A percentile compares a stretch with the other conserved stretches of the same genome.
These are phyloP conservation scores for Trichosporon sp. DNA, from an alignment of 1,284 basidiomycete genomes.

Conservation along the genomic window DNA sequence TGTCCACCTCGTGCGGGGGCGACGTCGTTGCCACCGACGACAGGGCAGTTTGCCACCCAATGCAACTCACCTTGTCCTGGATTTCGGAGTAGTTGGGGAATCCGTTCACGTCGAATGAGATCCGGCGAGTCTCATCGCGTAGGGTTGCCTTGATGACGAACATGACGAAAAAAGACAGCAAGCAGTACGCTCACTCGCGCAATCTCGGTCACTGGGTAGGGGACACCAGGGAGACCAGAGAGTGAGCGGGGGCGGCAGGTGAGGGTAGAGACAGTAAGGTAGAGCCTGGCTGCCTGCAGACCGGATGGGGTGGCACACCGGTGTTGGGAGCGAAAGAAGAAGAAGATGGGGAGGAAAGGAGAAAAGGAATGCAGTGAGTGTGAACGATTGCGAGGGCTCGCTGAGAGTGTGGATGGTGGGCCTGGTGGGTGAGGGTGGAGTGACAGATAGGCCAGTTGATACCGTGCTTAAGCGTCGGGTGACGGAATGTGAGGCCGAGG, in stretches of 20 bases:
- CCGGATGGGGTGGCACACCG: background rate
- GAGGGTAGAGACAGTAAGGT: background rate
- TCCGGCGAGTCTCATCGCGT: slow-evolving; percentile 47
- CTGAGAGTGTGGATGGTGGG: background rate
- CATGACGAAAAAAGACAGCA: slow-evolving; percentile 12
- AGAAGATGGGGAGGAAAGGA: background rate
- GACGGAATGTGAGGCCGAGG: background rate
- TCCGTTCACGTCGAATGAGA: slow-evolving; percentile 37
- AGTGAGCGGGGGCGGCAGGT: background rate
- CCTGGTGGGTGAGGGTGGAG: background rate
- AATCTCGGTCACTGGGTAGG: background rate
- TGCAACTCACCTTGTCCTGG: slow-evolving; percentile 41
- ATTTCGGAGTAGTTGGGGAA: slow-evolving; percentile 45
- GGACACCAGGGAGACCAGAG: background rate
- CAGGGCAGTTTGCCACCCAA: slow-evolving; percentile 3
- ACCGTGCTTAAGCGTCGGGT: background rate
- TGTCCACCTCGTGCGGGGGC: background rate
- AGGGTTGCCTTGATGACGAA: slow-evolving; percentile 49
- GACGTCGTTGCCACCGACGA: slow-evolving; percentile 11
- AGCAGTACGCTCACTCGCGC: background rate
- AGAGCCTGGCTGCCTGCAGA: background rate
- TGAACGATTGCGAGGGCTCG: background rate
- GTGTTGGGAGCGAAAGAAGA: background rate
- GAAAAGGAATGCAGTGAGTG: background rate
- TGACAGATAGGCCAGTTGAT: background rate